Conservation (phyloP, 2,329 filamentous ascomycete genomes). For the Calonectria montana region DNA sequence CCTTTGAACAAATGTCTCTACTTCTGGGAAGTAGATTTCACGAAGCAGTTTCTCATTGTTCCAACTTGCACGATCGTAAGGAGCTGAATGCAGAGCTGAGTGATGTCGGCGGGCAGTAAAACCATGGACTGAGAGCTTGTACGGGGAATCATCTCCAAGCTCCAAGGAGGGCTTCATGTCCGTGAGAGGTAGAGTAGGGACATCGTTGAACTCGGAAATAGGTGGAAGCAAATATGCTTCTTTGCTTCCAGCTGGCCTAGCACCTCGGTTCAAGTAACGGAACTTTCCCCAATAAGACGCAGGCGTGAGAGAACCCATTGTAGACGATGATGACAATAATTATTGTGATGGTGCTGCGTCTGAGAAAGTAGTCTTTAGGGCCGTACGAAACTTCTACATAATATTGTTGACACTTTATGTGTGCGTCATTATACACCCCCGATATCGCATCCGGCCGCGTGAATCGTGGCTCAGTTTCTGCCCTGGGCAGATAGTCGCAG, state of each 20-base stretch:
- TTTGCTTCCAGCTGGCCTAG: neutral
- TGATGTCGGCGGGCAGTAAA: neutral
- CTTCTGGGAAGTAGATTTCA: neutral
- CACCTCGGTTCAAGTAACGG: neutral
- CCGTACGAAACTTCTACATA: neutral
- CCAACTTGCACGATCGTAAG: neutral
- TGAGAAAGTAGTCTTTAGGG: neutral
- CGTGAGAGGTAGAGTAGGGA: neutral
- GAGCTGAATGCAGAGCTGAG: neutral
- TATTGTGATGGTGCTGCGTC: neutral
- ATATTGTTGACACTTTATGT: neutral
- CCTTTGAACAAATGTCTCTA: conserved; percentile 4
- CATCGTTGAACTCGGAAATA: neutral
- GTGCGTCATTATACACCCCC: neutral
- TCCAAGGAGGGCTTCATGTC: neutral
- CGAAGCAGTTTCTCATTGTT: neutral
- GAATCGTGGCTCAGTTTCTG: neutral
- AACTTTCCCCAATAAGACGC: neutral
- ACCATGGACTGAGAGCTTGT: neutral
- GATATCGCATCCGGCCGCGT: neutral
- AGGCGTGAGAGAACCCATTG: neutral
- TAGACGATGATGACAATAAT: neutral
- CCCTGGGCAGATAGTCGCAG: neutral
- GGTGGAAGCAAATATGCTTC: neutral
- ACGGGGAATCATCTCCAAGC: neutral